phyloP scores from a whole-genome alignment of 345 rosid genomes.

The Hevea brasiliensis region DNA sequence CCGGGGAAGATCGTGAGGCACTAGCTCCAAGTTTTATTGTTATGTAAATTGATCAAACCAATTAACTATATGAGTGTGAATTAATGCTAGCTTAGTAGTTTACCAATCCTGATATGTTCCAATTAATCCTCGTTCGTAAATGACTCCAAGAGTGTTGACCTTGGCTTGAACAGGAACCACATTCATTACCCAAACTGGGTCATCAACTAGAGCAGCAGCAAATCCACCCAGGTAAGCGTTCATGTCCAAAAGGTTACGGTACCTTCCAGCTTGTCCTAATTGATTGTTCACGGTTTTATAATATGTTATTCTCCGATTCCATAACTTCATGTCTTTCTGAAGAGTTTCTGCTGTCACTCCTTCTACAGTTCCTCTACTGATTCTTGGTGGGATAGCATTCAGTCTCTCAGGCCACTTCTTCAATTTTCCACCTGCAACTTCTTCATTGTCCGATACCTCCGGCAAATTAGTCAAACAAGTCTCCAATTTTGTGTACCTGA shows the following conservation, averaged over 20 bases:
- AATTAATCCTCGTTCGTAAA: slow-evolving; percentile 51
- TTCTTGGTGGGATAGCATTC: slow-evolving; percentile 43
- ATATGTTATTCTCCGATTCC: slow-evolving; percentile 44
- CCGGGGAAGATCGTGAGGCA: not conserved
- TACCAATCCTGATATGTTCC: slow-evolving; percentile 56
- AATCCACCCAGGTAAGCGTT: slow-evolving; percentile 52
- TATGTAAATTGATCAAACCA: too few species aligned
- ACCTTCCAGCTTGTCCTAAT: slow-evolving; percentile 41
- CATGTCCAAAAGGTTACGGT: slow-evolving; percentile 53
- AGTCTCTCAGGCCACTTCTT: slow-evolving; percentile 46
- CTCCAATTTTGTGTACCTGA: slow-evolving; percentile 51
- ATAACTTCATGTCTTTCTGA: slow-evolving; percentile 27
- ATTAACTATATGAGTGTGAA: too few species aligned
- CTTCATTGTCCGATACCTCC: slow-evolving; percentile 23
- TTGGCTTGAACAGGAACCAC: slow-evolving; percentile 44
- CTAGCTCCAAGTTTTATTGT: too few species aligned
- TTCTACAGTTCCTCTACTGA: slow-evolving; percentile 36
- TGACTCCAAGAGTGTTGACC: slow-evolving; percentile 43
- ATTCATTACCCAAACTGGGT: slow-evolving; percentile 52
- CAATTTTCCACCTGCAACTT: slow-evolving; percentile 40
- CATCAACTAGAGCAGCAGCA: slow-evolving; percentile 41
- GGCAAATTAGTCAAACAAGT: slow-evolving; percentile 48
- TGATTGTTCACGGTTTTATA: slow-evolving; percentile 45
- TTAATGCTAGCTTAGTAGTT: not conserved
- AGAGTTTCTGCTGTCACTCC: slow-evolving; percentile 44